These are phyloP conservation scores for Dothistroma pini DNA, from an alignment of 2,329 filamentous ascomycete genomes.

Conservation along the genomic window DNA sequence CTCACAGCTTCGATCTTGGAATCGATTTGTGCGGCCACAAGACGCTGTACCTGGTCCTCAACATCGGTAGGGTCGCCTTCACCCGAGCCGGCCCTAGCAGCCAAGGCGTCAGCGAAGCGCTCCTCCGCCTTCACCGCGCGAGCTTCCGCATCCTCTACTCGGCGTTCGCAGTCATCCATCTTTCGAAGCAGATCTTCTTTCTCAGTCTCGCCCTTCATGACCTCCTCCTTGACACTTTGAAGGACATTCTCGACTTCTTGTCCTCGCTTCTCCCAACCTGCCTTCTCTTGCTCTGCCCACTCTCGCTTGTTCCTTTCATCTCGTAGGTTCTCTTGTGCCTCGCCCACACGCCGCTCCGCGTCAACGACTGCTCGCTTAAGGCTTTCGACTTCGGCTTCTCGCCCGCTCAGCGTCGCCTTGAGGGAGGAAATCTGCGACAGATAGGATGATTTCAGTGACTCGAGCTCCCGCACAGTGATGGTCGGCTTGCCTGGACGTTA, in stretches of 20 bases:
- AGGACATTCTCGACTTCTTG: constrained; percentile 82
- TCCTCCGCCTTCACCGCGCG: constrained; percentile 67
- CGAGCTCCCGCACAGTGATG: constrained; percentile 71
- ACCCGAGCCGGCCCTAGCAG: constrained; percentile 26
- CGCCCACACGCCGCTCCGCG: constrained; percentile 86
- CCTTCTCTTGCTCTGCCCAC: constrained; percentile 68
- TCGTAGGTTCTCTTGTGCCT: constrained; percentile 76
- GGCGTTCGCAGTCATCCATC: constrained; percentile 72
- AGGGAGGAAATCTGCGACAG: constrained; percentile 93
- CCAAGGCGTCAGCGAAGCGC: constrained; percentile 60
- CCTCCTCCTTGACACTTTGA: constrained; percentile 74
- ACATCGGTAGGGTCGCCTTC: constrained; percentile 34
- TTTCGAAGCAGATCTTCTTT: constrained; percentile 73
- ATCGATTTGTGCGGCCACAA: constrained; percentile 67
- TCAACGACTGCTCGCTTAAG: constrained; percentile 84
- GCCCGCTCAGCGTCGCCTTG: constrained; percentile 84
- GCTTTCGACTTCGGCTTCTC: constrained; percentile 84
- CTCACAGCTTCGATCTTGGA: constrained; percentile 72
- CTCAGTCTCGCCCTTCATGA: constrained; percentile 73
- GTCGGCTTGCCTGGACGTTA: not conserved
- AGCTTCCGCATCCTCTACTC: constrained; percentile 68
- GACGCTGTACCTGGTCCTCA: constrained; percentile 43
- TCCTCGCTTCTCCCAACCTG: constrained; percentile 78
- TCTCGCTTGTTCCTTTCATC: constrained; percentile 71
- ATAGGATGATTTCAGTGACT: constrained; percentile 85